Evolutionary conservation across 305 asterid genomes (phyloP).

Genomic region (Rubia balearica): DNA sequence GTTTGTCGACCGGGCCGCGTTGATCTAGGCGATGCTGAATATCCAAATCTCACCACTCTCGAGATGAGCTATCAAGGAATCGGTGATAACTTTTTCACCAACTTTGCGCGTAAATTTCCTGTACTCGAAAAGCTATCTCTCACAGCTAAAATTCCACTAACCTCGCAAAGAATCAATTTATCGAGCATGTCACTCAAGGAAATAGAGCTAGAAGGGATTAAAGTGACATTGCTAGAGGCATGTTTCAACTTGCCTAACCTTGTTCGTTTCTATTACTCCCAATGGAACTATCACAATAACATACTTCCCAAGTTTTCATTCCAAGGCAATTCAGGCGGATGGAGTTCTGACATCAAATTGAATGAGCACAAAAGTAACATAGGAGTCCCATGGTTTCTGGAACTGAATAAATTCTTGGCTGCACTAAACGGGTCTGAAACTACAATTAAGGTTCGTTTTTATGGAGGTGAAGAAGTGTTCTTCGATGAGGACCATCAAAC

Average conservation of each 20-base stretch:
- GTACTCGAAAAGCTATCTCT: background rate
- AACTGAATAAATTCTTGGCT: background rate
- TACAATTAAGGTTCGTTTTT: background rate
- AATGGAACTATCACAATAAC: background rate
- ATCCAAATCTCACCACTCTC: background rate
- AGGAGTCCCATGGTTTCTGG: background rate
- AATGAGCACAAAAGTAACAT: background rate
- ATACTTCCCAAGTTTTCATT: background rate
- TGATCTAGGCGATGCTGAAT: background rate
- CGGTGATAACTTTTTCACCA: background rate
- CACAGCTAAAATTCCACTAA: background rate
- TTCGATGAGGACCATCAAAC: background rate
- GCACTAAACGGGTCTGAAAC: background rate
- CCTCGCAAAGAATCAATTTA: background rate
- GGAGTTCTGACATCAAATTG: background rate
- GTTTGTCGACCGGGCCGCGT: background rate
- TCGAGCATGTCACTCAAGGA: background rate
- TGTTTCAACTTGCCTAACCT: background rate
- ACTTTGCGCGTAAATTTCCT: background rate
- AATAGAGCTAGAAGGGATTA: accelerated
- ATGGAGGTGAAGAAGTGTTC: background rate
- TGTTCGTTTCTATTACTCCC: background rate
- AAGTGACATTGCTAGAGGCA: background rate
- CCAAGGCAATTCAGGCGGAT: background rate
- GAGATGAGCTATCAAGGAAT: background rate